phyloP scores from a whole-genome alignment of 176 grass and related monocot genomes.

The maize (Zea mays) region DNA sequence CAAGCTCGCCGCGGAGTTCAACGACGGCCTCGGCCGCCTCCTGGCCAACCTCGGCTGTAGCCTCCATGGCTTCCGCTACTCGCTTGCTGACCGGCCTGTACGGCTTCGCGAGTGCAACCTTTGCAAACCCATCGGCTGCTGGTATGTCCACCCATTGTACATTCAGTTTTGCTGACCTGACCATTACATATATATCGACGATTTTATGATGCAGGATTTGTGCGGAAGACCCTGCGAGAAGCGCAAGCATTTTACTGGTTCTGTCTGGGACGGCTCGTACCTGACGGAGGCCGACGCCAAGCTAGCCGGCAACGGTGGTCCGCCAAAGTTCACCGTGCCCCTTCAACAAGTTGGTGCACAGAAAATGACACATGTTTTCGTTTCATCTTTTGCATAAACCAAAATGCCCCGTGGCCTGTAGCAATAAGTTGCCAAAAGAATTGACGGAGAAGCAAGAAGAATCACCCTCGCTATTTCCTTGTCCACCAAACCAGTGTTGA shows the following conservation, averaged over 20 bases:
- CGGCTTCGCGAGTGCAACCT: not conserved
- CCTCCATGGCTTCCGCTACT: slow-evolving; percentile 20
- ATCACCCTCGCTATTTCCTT: too few species aligned
- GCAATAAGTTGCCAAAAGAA: not conserved
- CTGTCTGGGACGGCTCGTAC: slow-evolving; percentile 24
- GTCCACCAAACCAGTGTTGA: too few species aligned
- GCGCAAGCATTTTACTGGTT: slow-evolving; percentile 29
- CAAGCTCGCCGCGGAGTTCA: slow-evolving; percentile 31
- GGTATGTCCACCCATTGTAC: not conserved
- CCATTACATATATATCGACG: too few species aligned
- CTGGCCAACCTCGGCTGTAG: not conserved
- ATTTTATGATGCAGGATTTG: slow-evolving; percentile 29
- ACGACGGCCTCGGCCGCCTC: slow-evolving; percentile 15
- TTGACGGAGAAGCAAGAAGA: too few species aligned
- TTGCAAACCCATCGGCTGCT: not conserved
- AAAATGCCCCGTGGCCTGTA: not conserved
- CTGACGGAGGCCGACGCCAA: not conserved
- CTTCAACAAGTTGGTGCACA: slow-evolving; percentile 10
- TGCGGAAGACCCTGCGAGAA: slow-evolving; percentile 18
- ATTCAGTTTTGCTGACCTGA: too few species aligned
- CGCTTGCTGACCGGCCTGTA: slow-evolving; percentile 14
- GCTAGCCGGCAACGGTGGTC: not conserved
- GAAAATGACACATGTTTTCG: not conserved
- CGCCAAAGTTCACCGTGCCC: not conserved
- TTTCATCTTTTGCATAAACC: not conserved